These are phyloP conservation scores for Asterionellopsis glacialis DNA, from an alignment of 108 stramenopile species.

Conservation along the genomic window DNA sequence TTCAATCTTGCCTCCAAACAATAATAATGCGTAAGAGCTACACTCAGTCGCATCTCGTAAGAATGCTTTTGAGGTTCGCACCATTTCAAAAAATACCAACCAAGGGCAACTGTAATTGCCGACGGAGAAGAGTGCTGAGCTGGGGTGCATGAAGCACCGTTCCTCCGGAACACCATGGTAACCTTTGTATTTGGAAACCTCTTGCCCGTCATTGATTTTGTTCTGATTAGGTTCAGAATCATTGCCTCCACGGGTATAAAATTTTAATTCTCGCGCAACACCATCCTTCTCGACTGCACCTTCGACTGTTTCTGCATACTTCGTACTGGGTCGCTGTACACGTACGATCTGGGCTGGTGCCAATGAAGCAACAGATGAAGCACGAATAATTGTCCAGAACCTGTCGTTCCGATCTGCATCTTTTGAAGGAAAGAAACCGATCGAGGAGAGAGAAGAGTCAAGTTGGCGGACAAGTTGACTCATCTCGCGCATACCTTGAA, in stretches of 20 bases:
- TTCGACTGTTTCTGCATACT: slow-evolving; percentile 79
- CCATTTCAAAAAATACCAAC: slow-evolving; percentile 86
- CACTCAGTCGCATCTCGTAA: slow-evolving; percentile 90
- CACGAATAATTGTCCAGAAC: slow-evolving; percentile 72
- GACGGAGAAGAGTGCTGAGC: slow-evolving; percentile 71
- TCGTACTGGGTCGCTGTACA: slow-evolving; percentile 64
- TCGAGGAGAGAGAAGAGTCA: slow-evolving; percentile 46
- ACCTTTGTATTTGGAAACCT: neutral
- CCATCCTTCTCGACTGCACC: slow-evolving; percentile 73
- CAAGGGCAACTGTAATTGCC: slow-evolving; percentile 88
- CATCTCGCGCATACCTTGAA: slow-evolving; percentile 76
- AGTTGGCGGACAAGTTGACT: slow-evolving; percentile 59
- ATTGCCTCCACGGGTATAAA: slow-evolving; percentile 42
- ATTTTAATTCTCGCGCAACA: slow-evolving; percentile 66
- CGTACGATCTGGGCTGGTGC: slow-evolving; percentile 68
- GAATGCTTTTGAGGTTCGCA: slow-evolving; percentile 88
- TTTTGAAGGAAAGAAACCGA: slow-evolving; percentile 42
- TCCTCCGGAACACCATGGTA: slow-evolving; percentile 50
- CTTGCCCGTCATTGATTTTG: slow-evolving; percentile 8
- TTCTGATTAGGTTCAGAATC: neutral
- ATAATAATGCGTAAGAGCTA: slow-evolving; percentile 80
- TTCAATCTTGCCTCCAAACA: slow-evolving; percentile 89
- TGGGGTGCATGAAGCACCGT: slow-evolving; percentile 89
- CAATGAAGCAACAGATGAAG: slow-evolving; percentile 60
- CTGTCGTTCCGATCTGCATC: slow-evolving; percentile 55